Percentiles rank a stretch among this genome's conserved stretches.
These are phyloP conservation scores for Fusarium hostae DNA, from an alignment of 2,329 filamentous ascomycete genomes.

Conservation along the genomic window DNA sequence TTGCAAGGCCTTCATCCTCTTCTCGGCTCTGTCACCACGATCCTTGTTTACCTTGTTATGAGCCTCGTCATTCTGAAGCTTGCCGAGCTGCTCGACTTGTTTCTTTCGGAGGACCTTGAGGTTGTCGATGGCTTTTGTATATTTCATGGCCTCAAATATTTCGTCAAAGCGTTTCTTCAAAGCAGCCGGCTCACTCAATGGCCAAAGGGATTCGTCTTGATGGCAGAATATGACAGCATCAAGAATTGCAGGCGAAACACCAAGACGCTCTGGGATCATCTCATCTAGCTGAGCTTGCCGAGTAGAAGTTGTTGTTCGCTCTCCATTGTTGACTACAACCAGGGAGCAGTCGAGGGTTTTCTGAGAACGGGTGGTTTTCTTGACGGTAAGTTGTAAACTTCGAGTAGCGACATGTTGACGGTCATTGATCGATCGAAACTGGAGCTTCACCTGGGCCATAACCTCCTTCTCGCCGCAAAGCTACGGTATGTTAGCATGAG, in stretches of 20 bases:
- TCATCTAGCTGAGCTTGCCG: conserved; percentile 83
- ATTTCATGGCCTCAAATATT: conserved; percentile 97
- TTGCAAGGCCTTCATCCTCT: conserved; percentile 71
- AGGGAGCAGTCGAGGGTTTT: conserved; percentile 89
- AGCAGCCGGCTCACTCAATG: conserved; percentile 85
- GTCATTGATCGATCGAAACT: conserved; percentile 82
- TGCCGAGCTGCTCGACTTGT: conserved; percentile 78
- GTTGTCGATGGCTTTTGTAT: conserved; percentile 96
- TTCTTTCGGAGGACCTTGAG: conserved; percentile 88
- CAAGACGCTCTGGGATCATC: conserved; percentile 85
- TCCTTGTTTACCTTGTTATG: conserved; percentile 87
- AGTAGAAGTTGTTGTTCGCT: conserved; percentile 81
- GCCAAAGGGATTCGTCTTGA: conserved; percentile 97
- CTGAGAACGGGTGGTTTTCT: conserved; percentile 78
- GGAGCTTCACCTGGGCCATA: conserved; percentile 89
- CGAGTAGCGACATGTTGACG: conserved; percentile 85
- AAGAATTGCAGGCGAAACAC: conserved; percentile 88
- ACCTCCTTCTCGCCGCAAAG: conserved; percentile 88
- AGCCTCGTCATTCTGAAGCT: conserved; percentile 78
- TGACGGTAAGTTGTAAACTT: conserved; percentile 86
- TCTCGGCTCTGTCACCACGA: conserved; percentile 78
- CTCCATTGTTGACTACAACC: conserved; percentile 79
- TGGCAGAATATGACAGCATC: conserved; percentile 99
- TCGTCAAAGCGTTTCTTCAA: conserved; percentile 97
- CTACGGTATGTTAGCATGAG: conserved; percentile 50